phyloP scores from a whole-genome alignment of 345 rosid species.

The Carallia brachiata region DNA sequence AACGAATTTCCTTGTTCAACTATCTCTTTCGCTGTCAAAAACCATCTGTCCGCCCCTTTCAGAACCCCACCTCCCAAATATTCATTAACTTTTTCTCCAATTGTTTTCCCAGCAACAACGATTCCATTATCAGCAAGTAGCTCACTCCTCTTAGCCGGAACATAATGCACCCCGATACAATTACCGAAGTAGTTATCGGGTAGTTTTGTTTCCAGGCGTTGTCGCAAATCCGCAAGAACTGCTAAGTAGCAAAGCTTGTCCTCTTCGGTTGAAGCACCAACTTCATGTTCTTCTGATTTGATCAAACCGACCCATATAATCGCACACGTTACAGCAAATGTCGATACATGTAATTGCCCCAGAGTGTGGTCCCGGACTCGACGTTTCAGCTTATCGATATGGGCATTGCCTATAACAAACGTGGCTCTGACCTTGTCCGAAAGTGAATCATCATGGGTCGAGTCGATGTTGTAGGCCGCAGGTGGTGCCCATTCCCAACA shows the following conservation, averaged over 20 bases:
- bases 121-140: conserved; percentile 32
- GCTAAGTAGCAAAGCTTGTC: conserved; percentile 10
- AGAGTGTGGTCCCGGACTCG: not conserved
- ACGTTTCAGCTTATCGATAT: conserved; percentile 21
- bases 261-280: not conserved
- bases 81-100: conserved; percentile 25
- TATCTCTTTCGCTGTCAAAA: not conserved
- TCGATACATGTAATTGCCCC: conserved; percentile 11
- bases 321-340: conserved; percentile 32
- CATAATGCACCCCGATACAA: conserved; percentile 17
- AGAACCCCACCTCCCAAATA: conserved; percentile 18
- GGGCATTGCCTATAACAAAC: conserved; percentile 14
- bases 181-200: conserved; percentile 38
- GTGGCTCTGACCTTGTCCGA: conserved; percentile 33
- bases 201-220: conserved; percentile 16
- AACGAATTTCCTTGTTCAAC: not conserved
- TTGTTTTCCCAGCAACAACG: conserved; percentile 27
- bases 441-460: not conserved
- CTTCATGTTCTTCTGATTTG: conserved; percentile 17
- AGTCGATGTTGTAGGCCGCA: not conserved
- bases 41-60: conserved; percentile 21
- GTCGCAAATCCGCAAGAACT: conserved; percentile 24
- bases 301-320: conserved; percentile 32
- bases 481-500: not conserved
- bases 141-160: conserved; percentile 16